Conservation (phyloP, 1,139 yeast species). For the Yamadazyma friedrichii region DNA sequence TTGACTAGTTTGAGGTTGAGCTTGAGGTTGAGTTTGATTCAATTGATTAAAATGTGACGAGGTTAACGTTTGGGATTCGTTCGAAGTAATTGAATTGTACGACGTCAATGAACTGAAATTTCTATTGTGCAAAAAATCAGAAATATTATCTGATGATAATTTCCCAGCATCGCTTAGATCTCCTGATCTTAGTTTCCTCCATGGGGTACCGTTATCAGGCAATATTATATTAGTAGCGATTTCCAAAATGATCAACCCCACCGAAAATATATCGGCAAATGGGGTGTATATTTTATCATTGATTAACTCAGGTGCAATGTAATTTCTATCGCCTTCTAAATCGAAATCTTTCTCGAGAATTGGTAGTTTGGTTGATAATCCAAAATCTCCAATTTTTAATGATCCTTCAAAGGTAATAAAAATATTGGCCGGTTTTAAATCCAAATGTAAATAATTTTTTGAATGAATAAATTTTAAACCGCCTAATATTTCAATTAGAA, state of each 20-base stretch:
- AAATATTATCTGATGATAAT: conserved; percentile 56
- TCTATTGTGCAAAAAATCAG: conserved; percentile 44
- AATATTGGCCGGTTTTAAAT: conserved; percentile 91
- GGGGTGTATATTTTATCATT: conserved; percentile 80
- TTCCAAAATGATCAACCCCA: conserved; percentile 90
- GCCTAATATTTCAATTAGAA: conserved; percentile 72
- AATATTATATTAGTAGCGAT: conserved; percentile 93
- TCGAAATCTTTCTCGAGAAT: conserved; percentile 63
- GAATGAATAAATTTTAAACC: conserved; percentile 84
- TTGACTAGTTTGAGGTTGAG: background rate
- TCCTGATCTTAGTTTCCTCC: conserved; percentile 96
- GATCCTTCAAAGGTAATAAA: conserved; percentile 94
- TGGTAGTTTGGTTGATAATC: conserved; percentile 55
- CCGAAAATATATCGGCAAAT: conserved; percentile 91
- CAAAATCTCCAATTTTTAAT: conserved; percentile 82
- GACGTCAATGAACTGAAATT: conserved; percentile 38
- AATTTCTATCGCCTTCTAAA: conserved; percentile 95
- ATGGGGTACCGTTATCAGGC: conserved; percentile 95
- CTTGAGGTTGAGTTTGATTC: background rate
- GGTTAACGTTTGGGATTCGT: conserved; percentile 10
- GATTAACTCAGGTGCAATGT: conserved; percentile 95
- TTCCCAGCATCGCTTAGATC: conserved; percentile 95
- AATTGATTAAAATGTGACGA: conserved; percentile 4
- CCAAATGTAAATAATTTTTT: conserved; percentile 76
- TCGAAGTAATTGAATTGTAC: conserved; percentile 23